Evolutionary conservation across 139 green algal species (phyloP).

Genomic region (Haematococcus lacustris): DNA sequence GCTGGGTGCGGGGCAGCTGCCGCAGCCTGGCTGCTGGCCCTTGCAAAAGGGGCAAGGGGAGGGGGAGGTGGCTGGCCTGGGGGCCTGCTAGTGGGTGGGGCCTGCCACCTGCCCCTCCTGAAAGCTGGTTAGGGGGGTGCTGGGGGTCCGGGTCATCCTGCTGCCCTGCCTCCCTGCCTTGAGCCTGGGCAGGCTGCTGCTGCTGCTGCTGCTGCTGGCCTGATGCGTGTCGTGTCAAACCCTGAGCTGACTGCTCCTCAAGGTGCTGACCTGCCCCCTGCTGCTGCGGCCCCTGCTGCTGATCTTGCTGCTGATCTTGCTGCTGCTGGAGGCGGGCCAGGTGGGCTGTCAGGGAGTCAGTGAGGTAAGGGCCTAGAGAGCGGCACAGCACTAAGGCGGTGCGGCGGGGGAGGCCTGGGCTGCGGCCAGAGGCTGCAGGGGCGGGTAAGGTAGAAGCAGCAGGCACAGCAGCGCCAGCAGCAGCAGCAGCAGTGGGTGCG

Average conservation of each 20-base stretch:
- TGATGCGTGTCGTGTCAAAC: neutral
- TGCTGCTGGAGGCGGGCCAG: slow-evolving; percentile 9
- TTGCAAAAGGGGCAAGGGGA: too few relatives aligned
- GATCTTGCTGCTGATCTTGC: neutral
- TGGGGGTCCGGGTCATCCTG: too few relatives aligned
- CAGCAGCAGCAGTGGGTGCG: too few relatives aligned
- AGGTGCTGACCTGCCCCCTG: neutral
- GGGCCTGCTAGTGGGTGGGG: neutral
- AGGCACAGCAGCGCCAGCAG: too few relatives aligned
- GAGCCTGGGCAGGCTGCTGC: too few relatives aligned
- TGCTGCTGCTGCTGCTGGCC: neutral
- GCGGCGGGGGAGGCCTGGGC: slow-evolving; percentile 13
- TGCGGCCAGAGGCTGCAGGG: too few relatives aligned
- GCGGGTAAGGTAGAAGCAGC: too few relatives aligned
- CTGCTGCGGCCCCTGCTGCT: too few relatives aligned
- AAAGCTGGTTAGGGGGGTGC: too few relatives aligned
- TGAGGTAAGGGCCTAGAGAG: slow-evolving; percentile 42
- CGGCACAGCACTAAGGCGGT: slow-evolving; percentile 52
- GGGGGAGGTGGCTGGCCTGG: neutral
- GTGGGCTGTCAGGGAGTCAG: slow-evolving; percentile 17
- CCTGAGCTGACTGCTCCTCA: neutral
- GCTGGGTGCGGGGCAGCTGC: neutral
- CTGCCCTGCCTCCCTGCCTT: too few relatives aligned
- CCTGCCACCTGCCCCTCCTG: neutral
- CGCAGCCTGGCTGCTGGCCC: too few relatives aligned